phyloP scores from a whole-genome alignment of 139 green algal genomes.

The Marvania coccoides region DNA sequence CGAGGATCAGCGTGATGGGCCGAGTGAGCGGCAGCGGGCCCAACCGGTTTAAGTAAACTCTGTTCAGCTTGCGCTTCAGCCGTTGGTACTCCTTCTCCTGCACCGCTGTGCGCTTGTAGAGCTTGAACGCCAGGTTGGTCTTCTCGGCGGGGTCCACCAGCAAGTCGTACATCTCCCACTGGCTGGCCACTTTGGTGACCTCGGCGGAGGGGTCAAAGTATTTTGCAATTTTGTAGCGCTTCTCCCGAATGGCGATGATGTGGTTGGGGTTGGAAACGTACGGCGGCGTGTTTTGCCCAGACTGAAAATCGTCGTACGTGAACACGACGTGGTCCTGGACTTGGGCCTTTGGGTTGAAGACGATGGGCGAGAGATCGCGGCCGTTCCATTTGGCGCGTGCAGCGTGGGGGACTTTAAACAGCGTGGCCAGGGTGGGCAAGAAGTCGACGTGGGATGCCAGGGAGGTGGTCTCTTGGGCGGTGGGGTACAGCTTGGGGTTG shows the following conservation, averaged over 20 bases:
- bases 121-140: neutral
- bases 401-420: neutral
- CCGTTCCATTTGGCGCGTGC: neutral
- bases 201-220: conserved; percentile 1
- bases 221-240: neutral
- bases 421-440: neutral
- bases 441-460: conserved; percentile 16
- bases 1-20: neutral
- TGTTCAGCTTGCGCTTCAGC: neutral
- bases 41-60: neutral
- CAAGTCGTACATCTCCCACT: conserved; percentile 1
- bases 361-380: neutral
- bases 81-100: neutral
- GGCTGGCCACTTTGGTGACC: neutral
- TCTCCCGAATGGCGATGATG: neutral
- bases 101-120: neutral
- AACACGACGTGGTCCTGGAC: conserved; percentile 9
- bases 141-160: neutral
- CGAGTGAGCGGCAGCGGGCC: neutral
- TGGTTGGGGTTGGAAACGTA: neutral
- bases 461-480: neutral
- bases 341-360: neutral
- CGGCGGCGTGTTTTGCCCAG: conserved; percentile 2
- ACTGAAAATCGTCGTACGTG: conserved; percentile 9
- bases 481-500: conserved; percentile 12